phyloP scores from a whole-genome alignment of 331 rosid genomes.

The Prunus yedoensis region DNA sequence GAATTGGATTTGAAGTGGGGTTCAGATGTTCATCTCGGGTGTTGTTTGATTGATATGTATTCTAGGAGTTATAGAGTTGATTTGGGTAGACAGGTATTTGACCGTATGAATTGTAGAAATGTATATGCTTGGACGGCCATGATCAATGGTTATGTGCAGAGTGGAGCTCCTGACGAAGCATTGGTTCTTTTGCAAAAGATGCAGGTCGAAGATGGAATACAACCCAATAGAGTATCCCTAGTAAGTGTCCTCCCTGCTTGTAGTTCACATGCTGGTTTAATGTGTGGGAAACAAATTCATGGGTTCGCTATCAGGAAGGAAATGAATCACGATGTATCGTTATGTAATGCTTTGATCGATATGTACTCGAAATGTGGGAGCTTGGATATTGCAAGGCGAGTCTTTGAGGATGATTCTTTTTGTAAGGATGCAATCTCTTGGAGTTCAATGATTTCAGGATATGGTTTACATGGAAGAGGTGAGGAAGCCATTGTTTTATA shows the following conservation, averaged over 20 bases:
- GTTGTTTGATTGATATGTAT: conserved; percentile 84
- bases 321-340: conserved; percentile 39
- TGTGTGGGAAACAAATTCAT: conserved; percentile 66
- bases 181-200: conserved; percentile 47
- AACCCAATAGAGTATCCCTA: conserved; percentile 64
- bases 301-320: conserved; percentile 54
- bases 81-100: conserved; percentile 56
- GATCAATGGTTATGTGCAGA: conserved; percentile 61
- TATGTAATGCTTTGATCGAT: conserved; percentile 69
- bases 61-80: conserved; percentile 49
- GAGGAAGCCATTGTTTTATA: conserved; percentile 57
- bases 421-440: conserved; percentile 62
- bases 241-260: conserved; percentile 70
- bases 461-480: conserved; percentile 81
- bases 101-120: conserved; percentile 58
- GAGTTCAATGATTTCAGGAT: conserved; percentile 75
- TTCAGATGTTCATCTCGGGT: conserved; percentile 63
- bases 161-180: conserved; percentile 55
- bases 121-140: conserved; percentile 76
- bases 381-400: conserved; percentile 50
- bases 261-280: conserved; percentile 53
- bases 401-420: conserved; percentile 51
- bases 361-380: conserved; percentile 82
- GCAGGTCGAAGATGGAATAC: conserved; percentile 56
- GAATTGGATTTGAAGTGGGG: conserved; percentile 38